phyloP scores from a whole-genome alignment of 2,329 filamentous ascomycete genomes.

The Lasiodiplodia sp. region DNA sequence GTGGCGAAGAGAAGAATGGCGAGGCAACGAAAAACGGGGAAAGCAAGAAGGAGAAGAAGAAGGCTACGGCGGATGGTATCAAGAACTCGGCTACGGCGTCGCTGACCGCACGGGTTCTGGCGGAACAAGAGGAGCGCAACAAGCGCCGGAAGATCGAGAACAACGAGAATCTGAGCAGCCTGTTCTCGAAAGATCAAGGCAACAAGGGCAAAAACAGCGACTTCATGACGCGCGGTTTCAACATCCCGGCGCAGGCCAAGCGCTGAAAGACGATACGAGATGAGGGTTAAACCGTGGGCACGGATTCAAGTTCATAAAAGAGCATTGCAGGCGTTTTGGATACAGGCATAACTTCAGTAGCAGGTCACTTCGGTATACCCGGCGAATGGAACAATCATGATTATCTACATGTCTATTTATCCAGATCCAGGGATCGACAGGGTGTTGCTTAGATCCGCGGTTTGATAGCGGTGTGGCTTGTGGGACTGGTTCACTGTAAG shows the following conservation, averaged over 20 bases:
- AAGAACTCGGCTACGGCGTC: constrained; percentile 88
- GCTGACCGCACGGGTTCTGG: constrained; percentile 83
- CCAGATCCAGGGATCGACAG: background rate
- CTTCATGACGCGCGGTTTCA: constrained; percentile 60
- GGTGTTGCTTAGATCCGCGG: background rate
- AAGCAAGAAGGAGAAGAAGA: constrained; percentile 13
- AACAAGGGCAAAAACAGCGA: constrained; percentile 50
- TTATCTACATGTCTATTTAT: constrained; percentile 4
- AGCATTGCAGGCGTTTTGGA: constrained; percentile 15
- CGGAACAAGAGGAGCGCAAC: constrained; percentile 83
- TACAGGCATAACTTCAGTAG: background rate
- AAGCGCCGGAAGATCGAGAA: constrained; percentile 76
- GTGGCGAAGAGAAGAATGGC: constrained; percentile 34
- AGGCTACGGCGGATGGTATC: constrained; percentile 64
- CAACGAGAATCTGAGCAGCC: constrained; percentile 57
- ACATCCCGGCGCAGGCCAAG: constrained; percentile 38
- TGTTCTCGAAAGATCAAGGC: constrained; percentile 49
- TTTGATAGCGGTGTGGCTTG: background rate
- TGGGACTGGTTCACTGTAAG: constrained; percentile 2
- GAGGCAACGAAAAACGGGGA: constrained; percentile 17
- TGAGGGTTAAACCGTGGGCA: no score
- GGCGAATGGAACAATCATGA: constrained; percentile 9
- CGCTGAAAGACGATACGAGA: background rate
- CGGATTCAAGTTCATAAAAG: background rate
- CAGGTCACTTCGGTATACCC: constrained; percentile 1